Evolutionary conservation across 1,284 basidiomycete species (phyloP).

Genomic region (Ceratobasidium sp.): DNA sequence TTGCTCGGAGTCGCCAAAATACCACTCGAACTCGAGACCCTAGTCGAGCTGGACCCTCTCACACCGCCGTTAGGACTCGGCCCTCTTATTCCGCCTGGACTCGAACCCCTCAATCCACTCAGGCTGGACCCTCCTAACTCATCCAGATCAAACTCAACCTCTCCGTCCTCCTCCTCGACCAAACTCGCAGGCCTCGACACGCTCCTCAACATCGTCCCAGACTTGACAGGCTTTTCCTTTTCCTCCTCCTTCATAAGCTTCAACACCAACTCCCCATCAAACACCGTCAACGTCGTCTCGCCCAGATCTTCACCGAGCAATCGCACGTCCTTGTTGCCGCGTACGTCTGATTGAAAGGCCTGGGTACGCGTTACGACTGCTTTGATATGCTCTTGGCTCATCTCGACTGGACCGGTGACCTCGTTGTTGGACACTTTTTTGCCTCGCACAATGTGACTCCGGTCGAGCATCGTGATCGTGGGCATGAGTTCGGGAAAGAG

Average conservation of each 20-base stretch:
- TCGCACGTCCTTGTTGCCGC: constrained; percentile 11
- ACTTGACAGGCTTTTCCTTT: constrained; percentile 1
- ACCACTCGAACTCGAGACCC: neutral
- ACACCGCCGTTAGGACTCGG: too few species aligned
- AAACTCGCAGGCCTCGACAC: constrained; percentile 28
- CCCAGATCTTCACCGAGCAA: constrained; percentile 45
- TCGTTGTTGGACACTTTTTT: constrained; percentile 49
- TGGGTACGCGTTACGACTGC: constrained; percentile 29
- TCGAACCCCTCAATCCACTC: too few species aligned
- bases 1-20: constrained; percentile 41
- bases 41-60: too few species aligned
- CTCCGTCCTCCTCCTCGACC: constrained; percentile 31
- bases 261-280: constrained; percentile 75
- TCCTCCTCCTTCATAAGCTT: constrained; percentile 42
- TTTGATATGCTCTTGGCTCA: constrained; percentile 36
- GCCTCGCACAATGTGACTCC: constrained; percentile 66
- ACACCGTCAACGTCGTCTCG: constrained; percentile 73
- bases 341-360: constrained; percentile 26
- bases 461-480: constrained; percentile 71
- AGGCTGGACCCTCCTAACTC: too few species aligned
- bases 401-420: neutral
- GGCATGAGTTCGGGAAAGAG: constrained; percentile 79
- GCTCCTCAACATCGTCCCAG: constrained; percentile 31
- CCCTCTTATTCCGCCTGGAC: too few species aligned
- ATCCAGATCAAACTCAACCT: too few species aligned